Conservation (phyloP, 306 rosid species). For the Medicago truncatula region DNA sequence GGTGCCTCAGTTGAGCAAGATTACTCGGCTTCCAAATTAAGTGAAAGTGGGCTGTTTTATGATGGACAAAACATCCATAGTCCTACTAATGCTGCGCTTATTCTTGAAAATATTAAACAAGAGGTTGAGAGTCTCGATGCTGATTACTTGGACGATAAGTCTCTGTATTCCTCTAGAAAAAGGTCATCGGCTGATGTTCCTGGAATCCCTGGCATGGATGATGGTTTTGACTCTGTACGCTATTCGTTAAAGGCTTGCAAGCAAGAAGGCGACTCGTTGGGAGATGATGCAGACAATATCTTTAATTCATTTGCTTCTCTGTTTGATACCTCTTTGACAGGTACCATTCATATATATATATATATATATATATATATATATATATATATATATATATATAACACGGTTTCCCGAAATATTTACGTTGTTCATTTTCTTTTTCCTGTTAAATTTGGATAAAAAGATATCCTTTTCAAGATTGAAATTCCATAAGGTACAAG, state of each 20-base stretch:
- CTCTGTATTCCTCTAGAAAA: slow-evolving; percentile 57
- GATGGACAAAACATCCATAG: slow-evolving; percentile 83
- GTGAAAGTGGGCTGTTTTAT: slow-evolving; percentile 64
- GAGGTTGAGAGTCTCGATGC: slow-evolving; percentile 69
- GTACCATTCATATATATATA: slow-evolving; percentile 48
- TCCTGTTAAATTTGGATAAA: slow-evolving; percentile 27
- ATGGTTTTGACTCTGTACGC: slow-evolving; percentile 64
- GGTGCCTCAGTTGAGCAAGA: slow-evolving; percentile 55
- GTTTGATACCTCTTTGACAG: slow-evolving; percentile 86
- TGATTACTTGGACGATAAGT: slow-evolving; percentile 58
- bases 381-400: slow-evolving; percentile 4
- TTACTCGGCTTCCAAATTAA: slow-evolving; percentile 59
- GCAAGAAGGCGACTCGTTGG: slow-evolving; percentile 70
- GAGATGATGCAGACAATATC: slow-evolving; percentile 71
- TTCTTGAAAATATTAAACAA: slow-evolving; percentile 84
- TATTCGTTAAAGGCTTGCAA: slow-evolving; percentile 64
- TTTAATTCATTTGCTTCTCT: slow-evolving; percentile 74
- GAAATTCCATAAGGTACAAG: slow-evolving; percentile 25
- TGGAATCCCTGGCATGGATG: slow-evolving; percentile 57
- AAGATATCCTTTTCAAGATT: slow-evolving; percentile 15
- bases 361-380: no score
- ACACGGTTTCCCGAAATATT: slow-evolving; percentile 8
- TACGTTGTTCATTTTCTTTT: slow-evolving; percentile 25
- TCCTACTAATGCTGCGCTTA: slow-evolving; percentile 89
- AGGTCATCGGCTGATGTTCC: slow-evolving; percentile 55